Conservation (phyloP, 1,139 yeast genomes). For the Yamadazyma triangularis region DNA sequence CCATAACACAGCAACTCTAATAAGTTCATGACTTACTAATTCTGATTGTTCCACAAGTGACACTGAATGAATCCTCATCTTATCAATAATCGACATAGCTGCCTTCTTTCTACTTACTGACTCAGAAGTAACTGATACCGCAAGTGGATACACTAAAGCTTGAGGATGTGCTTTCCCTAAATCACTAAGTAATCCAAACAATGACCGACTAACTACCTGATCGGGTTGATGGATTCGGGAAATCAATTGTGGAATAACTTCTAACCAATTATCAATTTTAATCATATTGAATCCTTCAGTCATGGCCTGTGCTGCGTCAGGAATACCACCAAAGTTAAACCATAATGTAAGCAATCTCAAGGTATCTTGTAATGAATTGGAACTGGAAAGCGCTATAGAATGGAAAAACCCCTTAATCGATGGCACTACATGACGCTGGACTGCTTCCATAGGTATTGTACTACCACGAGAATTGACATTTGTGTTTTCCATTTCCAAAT, state of each 20-base stretch:
- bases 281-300: slow-evolving; percentile 88
- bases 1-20: slow-evolving; percentile 94
- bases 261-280: slow-evolving; percentile 89
- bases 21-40: slow-evolving; percentile 86
- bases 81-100: slow-evolving; percentile 85
- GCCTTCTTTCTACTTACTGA: slow-evolving; percentile 87
- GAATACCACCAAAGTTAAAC: slow-evolving; percentile 93
- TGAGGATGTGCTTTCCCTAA: slow-evolving; percentile 96
- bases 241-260: slow-evolving; percentile 91
- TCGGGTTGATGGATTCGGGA: slow-evolving; percentile 96
- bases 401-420: slow-evolving; percentile 95
- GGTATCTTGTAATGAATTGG: slow-evolving; percentile 90
- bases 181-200: slow-evolving; percentile 78
- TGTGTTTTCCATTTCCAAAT: neutral
- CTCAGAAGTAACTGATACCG: slow-evolving; percentile 94
- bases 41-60: slow-evolving; percentile 87
- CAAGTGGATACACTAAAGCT: slow-evolving; percentile 90
- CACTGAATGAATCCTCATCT: slow-evolving; percentile 87
- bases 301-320: slow-evolving; percentile 89
- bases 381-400: slow-evolving; percentile 81
- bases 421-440: slow-evolving; percentile 86
- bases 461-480: no score
- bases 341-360: slow-evolving; percentile 84
- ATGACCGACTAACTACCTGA: slow-evolving; percentile 72
- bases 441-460: slow-evolving; percentile 51